phyloP scores from a whole-genome alignment of 345 rosid species.

The Brassica juncea region DNA sequence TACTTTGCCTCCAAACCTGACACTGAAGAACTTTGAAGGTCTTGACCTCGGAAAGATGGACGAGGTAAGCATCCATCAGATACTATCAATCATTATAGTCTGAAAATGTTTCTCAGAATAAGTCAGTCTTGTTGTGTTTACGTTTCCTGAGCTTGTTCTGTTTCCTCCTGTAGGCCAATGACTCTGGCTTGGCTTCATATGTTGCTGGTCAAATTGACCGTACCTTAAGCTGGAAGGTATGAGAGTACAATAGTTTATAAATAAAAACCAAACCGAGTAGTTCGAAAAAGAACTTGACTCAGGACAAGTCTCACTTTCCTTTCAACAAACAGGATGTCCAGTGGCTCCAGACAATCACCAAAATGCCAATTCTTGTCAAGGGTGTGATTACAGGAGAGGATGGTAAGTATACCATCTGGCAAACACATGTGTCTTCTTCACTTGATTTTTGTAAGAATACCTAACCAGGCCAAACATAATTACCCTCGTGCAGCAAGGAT shows the following conservation, averaged over 20 bases:
- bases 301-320: conserved; percentile 9
- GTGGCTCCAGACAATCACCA: conserved; percentile 89
- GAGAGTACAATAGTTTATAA: background rate
- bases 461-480: background rate
- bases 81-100: background rate
- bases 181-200: conserved; percentile 87
- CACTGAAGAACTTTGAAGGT: conserved; percentile 93
- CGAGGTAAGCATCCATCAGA: conserved; percentile 45
- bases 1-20: conserved; percentile 74
- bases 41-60: conserved; percentile 92
- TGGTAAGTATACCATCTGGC: conserved; percentile 43
- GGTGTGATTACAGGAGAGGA: conserved; percentile 91
- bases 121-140: background rate
- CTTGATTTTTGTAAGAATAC: background rate
- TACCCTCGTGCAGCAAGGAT: conserved; percentile 58
- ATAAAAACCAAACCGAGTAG: background rate
- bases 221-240: conserved; percentile 90
- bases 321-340: conserved; percentile 57
- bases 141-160: background rate
- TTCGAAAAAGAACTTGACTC: background rate
- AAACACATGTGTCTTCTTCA: background rate
- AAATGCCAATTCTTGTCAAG: conserved; percentile 81
- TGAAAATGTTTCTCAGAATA: background rate
- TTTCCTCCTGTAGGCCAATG: conserved; percentile 55
- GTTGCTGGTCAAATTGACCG: conserved; percentile 91